Base-by-base conservation (phyloP, 371 early-diverging fungal species). In the Mortierella sp. region DNA sequence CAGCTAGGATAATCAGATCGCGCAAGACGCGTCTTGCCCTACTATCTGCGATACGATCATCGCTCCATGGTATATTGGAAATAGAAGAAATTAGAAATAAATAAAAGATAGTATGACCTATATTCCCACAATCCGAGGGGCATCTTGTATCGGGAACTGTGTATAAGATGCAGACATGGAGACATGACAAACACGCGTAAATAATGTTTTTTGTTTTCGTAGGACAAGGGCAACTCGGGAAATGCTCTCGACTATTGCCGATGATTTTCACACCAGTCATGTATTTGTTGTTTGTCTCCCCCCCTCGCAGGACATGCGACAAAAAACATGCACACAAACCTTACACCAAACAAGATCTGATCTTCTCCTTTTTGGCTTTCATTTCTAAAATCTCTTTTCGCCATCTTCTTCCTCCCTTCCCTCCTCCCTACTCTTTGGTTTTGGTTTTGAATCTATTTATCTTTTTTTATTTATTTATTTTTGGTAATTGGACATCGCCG, bases 231-330 rank as follows among this genome's bases (percentile, higher is more conserved):
- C 8, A 37, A 10, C 40, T 37, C 40, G 40, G 40, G 40, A 37
- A n/a, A n/a, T n/a, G n/a, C n/a, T n/a, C n/a, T n/a, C n/a, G n/a
- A n/a, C n/a, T n/a, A n/a, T n/a, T n/a, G n/a, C n/a, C n/a, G 40
- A 37, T 8, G 13, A 5, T 1, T 43, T 43, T 43, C 43, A 43
- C 17, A 43, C 43, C 43, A 43, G 54, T 54, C 54, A 28, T 54
- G 23, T 23, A 3, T 34, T 15, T 57, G 28, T 57, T 57, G 32
- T 32, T 32, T 32, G 9, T 32, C 15, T 6, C 1, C 34, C 34
- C 28, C 31, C 19, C 12, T 34, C 57, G 57, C 57, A 57, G 57
- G 57, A 28, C 57, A 57, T 57, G 57, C 57, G 57, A 57, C 57
- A 31, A 57, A 57, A 57, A 55, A 55, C 55, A 55, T 26, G 40